phyloP scores from a whole-genome alignment of 768 basidiomycete genomes.

The Boletus insuetus region DNA sequence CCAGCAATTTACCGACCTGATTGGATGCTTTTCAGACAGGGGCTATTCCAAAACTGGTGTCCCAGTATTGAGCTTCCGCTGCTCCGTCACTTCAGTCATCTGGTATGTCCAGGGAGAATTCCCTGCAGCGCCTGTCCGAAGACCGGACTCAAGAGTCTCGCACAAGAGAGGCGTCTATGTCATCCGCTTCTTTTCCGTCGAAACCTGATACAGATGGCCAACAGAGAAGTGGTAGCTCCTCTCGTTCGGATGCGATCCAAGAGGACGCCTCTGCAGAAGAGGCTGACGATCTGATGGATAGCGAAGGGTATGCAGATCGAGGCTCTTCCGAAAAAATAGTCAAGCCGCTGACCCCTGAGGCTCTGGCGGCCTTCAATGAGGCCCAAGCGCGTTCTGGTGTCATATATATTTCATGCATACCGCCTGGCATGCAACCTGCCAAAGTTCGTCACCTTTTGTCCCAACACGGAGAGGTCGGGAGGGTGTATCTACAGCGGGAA shows the following conservation, averaged over 20 bases:
- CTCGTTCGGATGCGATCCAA: constrained; percentile 13
- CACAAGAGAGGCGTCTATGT: neutral
- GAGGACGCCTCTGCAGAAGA: constrained; percentile 29
- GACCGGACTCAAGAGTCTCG: neutral
- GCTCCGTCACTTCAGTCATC: neutral
- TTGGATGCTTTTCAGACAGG: neutral
- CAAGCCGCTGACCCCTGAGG: constrained; percentile 73
- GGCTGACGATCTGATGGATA: constrained; percentile 42
- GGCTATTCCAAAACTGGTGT: constrained; percentile 8
- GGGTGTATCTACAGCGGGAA: constrained; percentile 93
- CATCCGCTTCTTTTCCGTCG: neutral
- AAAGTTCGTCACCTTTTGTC: constrained; percentile 95
- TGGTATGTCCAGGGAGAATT: constrained; percentile 6
- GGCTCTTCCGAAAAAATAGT: constrained; percentile 43
- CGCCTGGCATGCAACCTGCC: constrained; percentile 95
- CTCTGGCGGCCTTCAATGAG: constrained; percentile 69
- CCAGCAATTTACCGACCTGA: no score
- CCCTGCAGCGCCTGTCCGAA: neutral
- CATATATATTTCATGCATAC: constrained; percentile 92
- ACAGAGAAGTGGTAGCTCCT: neutral
- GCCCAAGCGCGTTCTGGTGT: constrained; percentile 79
- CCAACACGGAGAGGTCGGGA: constrained; percentile 83
- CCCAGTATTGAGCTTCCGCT: neutral
- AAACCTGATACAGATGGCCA: neutral
- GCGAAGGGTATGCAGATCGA: constrained; percentile 57